Evolutionary conservation across 2,329 filamentous ascomycete species (phyloP), one percentile per base, ranked within the genome.

Genomic region (Neodidymelliopsis sp.): DNA sequence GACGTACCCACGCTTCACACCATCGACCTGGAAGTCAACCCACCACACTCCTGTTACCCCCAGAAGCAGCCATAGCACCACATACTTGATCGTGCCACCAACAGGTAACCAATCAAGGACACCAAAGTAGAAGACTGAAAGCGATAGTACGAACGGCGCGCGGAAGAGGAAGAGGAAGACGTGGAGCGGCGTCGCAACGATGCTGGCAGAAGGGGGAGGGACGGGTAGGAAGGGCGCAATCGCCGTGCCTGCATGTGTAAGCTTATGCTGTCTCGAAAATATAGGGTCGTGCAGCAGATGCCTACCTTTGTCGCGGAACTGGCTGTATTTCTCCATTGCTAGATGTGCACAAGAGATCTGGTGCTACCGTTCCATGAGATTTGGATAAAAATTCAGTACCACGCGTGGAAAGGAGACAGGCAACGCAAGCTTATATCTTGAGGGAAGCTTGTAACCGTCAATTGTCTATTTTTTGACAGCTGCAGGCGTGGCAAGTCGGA

Each of bases 21-120:
- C 93, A 71, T 99, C 94, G 59, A 99, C 90, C 73, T 97, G 93
- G n/a, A 99, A 79, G 74, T 99, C 94, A 47, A 97, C 87, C 93
- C 93, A 97, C 91, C 92, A 97, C 49, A 99, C 90, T 20, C 94
- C 93, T 0, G 92, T 91, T 50, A 96, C 88, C 27, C 86, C 88
- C 61, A 99, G 83, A 58, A 97, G 83, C 53, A 85, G 83, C 93
- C 94, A 97, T 42, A 97, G 77, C 37, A 91, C 84, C 10, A 89
- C 84, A 75, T 97, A 97, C 66, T 91, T 91, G 31, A 86, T 75
- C 24, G 86, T 66, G 7, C 81, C 81, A 1, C 84, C 85, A 8
- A 88, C 79, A 0, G 91, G 91, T 11, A 96, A 82, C 81, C 87
- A 89, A 76, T 93, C 90, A 42, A 97, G 81, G 53, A 96, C 65